Conservation (phyloP, 2,329 filamentous ascomycete species). For the Diplodia sapinea region DNA sequence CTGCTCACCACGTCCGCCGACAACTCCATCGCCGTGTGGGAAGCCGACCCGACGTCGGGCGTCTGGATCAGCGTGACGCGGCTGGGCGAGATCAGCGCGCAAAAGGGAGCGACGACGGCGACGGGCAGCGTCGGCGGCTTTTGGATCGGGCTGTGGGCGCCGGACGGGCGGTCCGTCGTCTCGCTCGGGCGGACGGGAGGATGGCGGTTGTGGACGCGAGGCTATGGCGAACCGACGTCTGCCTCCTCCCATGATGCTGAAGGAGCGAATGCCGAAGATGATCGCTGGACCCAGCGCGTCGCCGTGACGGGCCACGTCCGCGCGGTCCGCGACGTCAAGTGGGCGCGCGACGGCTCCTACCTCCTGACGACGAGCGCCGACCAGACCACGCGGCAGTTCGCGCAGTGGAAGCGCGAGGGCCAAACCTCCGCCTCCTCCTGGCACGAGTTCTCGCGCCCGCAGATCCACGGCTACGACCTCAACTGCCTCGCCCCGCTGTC, state of each 20-base stretch:
- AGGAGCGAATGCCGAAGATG: conserved; percentile 55
- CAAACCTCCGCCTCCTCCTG: conserved; percentile 67
- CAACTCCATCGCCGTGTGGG: conserved; percentile 93
- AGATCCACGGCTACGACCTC: conserved; percentile 97
- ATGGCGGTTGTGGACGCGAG: conserved; percentile 84
- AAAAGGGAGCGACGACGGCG: conserved; percentile 94
- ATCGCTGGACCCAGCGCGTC: conserved; percentile 77
- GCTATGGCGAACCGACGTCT: conserved; percentile 42
- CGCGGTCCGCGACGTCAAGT: conserved; percentile 80
- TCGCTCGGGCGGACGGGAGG: conserved; percentile 90
- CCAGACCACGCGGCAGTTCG: conserved; percentile 89
- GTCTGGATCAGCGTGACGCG: conserved; percentile 88
- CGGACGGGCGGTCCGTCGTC: conserved; percentile 73
- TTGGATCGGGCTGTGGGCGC: conserved; percentile 94
- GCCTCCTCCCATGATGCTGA: no score
- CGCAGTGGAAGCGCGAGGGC: conserved; percentile 64
- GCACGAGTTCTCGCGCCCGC: conserved; percentile 94
- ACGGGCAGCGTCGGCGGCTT: conserved; percentile 96
- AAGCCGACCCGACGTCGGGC: conserved; percentile 79
- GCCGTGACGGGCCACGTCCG: conserved; percentile 84
- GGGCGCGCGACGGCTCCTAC: conserved; percentile 82
- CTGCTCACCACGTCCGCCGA: conserved; percentile 92
- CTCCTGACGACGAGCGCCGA: conserved; percentile 88
- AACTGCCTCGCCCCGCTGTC: conserved; percentile 84
- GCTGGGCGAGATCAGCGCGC: conserved; percentile 89